phyloP scores from a whole-genome alignment of 176 grass and related monocot genomes.

The Triticum dicoccoides region DNA sequence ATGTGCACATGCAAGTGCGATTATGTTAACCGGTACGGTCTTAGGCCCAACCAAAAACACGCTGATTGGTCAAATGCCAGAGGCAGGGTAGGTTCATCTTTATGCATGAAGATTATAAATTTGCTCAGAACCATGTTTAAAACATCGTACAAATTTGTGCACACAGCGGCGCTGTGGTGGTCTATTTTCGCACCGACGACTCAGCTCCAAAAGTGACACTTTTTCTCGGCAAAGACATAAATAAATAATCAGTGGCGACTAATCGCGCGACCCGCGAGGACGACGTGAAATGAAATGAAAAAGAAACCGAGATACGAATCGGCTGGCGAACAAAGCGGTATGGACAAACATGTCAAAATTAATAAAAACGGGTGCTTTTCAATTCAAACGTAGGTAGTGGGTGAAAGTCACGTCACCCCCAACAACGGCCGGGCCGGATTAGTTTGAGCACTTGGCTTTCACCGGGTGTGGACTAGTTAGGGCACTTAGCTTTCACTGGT shows the following conservation, averaged over 20 bases:
- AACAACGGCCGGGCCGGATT: background rate
- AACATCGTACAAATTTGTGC: background rate
- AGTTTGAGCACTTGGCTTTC: background rate
- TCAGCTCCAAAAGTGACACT: background rate
- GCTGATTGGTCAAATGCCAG: background rate
- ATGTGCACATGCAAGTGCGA: too few species aligned
- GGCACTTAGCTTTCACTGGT: too few species aligned
- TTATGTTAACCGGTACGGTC: background rate
- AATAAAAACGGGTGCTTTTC: background rate
- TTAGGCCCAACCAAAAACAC: background rate
- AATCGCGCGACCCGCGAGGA: background rate
- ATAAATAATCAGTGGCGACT: background rate
- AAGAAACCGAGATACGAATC: background rate
- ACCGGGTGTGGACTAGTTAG: too few species aligned
- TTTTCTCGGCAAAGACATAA: background rate
- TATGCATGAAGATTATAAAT: background rate
- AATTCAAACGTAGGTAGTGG: constrained; percentile 23
- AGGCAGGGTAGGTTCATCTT: background rate
- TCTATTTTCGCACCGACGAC: background rate
- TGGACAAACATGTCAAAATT: background rate
- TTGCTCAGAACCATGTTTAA: background rate
- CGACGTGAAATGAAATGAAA: background rate
- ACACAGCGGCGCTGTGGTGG: background rate
- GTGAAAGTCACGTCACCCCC: constrained; percentile 24
- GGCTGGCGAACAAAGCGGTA: background rate